phyloP scores from a whole-genome alignment of 129 eudicot genomes.

The Saposhnikovia divaricata region DNA sequence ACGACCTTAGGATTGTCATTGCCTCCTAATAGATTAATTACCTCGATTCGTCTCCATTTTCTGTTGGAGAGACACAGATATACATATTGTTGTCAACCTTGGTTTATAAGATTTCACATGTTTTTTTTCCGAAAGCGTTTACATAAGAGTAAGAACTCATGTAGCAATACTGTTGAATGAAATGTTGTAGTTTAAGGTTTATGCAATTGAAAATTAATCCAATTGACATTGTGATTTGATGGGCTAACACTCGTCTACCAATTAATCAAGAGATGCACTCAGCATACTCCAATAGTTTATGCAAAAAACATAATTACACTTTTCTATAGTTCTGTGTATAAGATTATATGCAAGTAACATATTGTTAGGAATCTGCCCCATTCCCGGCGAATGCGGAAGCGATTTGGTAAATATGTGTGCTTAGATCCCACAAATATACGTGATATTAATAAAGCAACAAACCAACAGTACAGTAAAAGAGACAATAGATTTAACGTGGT shows the following conservation, averaged over 20 bases:
- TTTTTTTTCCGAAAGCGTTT: background rate
- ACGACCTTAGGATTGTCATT: background rate
- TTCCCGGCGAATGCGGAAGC: too few species aligned
- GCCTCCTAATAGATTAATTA: background rate
- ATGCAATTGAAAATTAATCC: background rate
- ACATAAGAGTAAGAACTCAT: background rate
- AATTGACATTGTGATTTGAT: background rate
- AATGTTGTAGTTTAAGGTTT: background rate
- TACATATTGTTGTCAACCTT: background rate
- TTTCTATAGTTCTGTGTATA: too few species aligned
- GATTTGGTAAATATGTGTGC: too few species aligned
- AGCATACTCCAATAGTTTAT: too few species aligned
- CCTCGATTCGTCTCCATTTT: background rate
- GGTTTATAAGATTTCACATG: background rate
- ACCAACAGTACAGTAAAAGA: too few species aligned
- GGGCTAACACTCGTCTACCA: background rate
- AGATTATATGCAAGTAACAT: too few species aligned
- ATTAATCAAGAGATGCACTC: too few species aligned
- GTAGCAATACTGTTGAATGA: background rate
- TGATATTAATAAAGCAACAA: too few species aligned
- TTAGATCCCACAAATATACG: too few species aligned
- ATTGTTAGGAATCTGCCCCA: too few species aligned
- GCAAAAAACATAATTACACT: too few species aligned
- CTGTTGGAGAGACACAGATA: background rate
- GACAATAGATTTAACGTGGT: too few species aligned